A percentile compares a stretch with the other conserved stretches of the same genome.
Evolutionary conservation across 768 basidiomycete species (phyloP).

Genomic region (Mycena indigotica): DNA sequence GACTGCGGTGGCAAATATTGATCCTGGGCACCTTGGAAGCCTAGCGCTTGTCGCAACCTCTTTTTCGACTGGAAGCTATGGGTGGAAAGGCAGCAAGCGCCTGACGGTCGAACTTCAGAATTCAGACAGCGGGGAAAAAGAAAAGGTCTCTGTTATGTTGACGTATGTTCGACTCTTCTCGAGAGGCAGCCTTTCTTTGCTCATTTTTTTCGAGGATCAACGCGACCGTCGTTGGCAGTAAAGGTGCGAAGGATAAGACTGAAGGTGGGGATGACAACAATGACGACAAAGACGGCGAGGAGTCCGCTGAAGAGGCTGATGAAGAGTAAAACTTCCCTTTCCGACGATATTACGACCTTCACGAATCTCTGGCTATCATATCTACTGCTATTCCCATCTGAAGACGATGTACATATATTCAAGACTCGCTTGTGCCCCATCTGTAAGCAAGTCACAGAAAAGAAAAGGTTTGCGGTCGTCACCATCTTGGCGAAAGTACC

Average conservation of each 20-base stretch:
- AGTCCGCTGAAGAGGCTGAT: slow-evolving; percentile 11
- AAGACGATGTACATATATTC: too few species aligned
- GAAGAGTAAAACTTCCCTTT: slow-evolving; percentile 5
- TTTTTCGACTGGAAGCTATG: slow-evolving; percentile 78
- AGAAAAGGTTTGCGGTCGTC: too few species aligned
- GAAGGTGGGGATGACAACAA: slow-evolving; percentile 6
- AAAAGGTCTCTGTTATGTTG: slow-evolving; percentile 73
- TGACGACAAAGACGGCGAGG: background rate
- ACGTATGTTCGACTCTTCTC: slow-evolving; percentile 50
- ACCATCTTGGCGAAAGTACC: too few species aligned
- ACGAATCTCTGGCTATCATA: too few species aligned
- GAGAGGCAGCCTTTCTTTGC: background rate
- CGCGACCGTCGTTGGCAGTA: slow-evolving; percentile 54
- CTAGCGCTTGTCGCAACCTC: slow-evolving; percentile 57
- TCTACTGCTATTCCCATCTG: too few species aligned
- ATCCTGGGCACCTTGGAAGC: slow-evolving; percentile 63
- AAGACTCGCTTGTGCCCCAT: too few species aligned
- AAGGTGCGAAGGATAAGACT: slow-evolving; percentile 8
- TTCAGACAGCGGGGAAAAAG: slow-evolving; percentile 52
- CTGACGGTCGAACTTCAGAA: slow-evolving; percentile 65
- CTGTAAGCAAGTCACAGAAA: too few species aligned
- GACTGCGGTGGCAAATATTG: slow-evolving; percentile 39
- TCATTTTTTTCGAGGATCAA: slow-evolving; percentile 58
- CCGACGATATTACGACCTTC: slow-evolving; percentile 1
- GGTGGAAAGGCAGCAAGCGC: slow-evolving; percentile 80